Evolutionary conservation across 108 stramenopile species (phyloP).

Genomic region (Hondaea fermentalgiana): DNA sequence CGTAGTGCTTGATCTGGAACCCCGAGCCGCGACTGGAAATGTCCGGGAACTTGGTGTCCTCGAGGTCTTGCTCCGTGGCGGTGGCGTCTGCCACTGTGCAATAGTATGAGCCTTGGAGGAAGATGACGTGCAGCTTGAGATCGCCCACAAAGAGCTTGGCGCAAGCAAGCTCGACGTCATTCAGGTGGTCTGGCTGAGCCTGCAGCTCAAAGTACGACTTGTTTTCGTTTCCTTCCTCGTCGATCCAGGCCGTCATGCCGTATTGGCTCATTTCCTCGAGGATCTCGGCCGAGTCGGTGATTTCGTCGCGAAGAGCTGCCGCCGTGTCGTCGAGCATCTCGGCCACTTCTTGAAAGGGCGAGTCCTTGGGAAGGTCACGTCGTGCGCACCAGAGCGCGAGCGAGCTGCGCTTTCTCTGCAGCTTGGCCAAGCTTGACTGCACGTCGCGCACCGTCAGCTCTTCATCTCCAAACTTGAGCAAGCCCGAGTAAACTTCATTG

Average conservation of each 20-base stretch:
- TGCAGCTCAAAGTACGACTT: slow-evolving; percentile 19
- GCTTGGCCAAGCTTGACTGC: neutral
- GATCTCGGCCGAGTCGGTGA: neutral
- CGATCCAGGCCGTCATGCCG: slow-evolving; percentile 13
- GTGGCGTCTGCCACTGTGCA: neutral
- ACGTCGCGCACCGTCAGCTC: neutral
- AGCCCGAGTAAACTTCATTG: neutral
- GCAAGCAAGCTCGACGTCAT: neutral
- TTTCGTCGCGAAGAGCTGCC: neutral
- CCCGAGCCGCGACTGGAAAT: slow-evolving; percentile 2
- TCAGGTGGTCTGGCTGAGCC: neutral
- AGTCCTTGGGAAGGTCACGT: neutral
- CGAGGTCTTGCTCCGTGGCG: neutral
- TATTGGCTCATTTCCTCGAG: slow-evolving; percentile 6
- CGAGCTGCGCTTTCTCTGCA: neutral
- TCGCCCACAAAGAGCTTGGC: neutral
- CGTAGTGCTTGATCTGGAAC: neutral
- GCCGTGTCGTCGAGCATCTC: neutral
- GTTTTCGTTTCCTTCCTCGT: neutral
- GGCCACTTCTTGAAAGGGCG: neutral
- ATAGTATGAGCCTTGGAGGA: neutral
- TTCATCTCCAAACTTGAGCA: neutral
- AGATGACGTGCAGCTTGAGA: slow-evolving; percentile 3
- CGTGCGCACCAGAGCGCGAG: slow-evolving; percentile 9
- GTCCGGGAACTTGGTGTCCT: neutral